Percentiles rank a stretch among this genome's conserved stretches.
These are phyloP conservation scores for Petrea volubilis DNA, from an alignment of 257 asterid species.

Conservation along the genomic window DNA sequence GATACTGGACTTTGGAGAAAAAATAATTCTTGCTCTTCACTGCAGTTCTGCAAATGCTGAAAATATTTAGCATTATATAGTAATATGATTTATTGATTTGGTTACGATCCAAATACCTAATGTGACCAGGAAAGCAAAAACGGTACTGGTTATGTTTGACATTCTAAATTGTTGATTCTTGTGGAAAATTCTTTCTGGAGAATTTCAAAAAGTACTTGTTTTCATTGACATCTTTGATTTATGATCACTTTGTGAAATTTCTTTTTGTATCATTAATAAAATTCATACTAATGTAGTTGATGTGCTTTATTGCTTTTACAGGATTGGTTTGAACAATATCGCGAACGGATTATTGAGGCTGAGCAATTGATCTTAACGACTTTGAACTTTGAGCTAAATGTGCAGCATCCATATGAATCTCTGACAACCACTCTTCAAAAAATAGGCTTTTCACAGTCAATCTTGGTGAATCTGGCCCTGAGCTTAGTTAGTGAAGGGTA, in stretches of 20 bases:
- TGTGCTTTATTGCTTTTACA: conserved; percentile 39
- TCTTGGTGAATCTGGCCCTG: conserved; percentile 81
- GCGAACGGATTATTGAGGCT: conserved; percentile 82
- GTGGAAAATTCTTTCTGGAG: neutral
- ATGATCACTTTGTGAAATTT: neutral
- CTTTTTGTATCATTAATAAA: neutral
- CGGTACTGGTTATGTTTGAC: neutral
- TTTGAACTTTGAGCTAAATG: conserved; percentile 88
- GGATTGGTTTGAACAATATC: conserved; percentile 98
- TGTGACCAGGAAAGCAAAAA: neutral
- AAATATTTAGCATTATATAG: neutral
- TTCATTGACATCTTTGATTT: neutral
- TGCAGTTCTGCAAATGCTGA: neutral
- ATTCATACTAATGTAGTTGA: neutral
- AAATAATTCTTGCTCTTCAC: neutral
- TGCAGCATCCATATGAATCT: conserved; percentile 92
- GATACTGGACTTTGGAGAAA: too few relatives aligned
- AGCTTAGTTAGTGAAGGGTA: conserved; percentile 95
- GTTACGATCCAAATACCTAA: neutral
- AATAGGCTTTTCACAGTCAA: conserved; percentile 75
- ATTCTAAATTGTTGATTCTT: neutral
- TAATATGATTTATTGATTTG: neutral
- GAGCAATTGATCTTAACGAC: conserved; percentile 89
- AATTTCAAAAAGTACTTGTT: neutral
- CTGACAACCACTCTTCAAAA: conserved; percentile 85